phyloP scores from a whole-genome alignment of 768 basidiomycete species.

The Mycena venus region DNA sequence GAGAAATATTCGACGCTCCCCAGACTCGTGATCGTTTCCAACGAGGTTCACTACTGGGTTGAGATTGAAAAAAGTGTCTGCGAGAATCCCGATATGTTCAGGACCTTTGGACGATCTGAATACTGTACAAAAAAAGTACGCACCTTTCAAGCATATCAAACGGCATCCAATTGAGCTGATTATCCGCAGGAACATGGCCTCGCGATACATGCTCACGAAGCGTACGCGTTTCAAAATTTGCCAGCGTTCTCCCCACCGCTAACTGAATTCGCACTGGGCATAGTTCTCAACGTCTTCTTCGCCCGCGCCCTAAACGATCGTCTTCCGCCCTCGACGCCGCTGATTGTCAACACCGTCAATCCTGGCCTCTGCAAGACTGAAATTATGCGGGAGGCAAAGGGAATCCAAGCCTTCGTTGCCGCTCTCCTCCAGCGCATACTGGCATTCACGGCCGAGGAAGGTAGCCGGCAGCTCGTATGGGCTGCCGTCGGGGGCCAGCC shows the following conservation, averaged over 20 bases:
- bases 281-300: conserved; percentile 38
- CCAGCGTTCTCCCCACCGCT: not conserved
- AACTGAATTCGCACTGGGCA: not conserved
- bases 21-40: no score
- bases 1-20: no score
- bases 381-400: conserved; percentile 14
- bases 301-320: conserved; percentile 7
- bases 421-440: conserved; percentile 12
- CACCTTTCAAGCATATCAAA: conserved; percentile 21
- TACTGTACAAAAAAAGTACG: not conserved
- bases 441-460: conserved; percentile 35
- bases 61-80: no score
- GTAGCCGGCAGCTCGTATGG: conserved; percentile 37
- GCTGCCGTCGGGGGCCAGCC: conserved; percentile 25
- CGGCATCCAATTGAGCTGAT: conserved; percentile 39
- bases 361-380: conserved; percentile 39
- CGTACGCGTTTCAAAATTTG: not conserved
- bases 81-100: no score
- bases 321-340: conserved; percentile 20
- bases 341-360: conserved; percentile 29
- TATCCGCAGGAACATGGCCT: not conserved
- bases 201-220: conserved; percentile 11
- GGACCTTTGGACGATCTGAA: no score
- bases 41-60: no score
- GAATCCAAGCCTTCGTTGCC: not conserved